Evolutionary conservation across 495 filamentous ascomycete species (phyloP).

Genomic region (Pseudevernia furfuracea): DNA sequence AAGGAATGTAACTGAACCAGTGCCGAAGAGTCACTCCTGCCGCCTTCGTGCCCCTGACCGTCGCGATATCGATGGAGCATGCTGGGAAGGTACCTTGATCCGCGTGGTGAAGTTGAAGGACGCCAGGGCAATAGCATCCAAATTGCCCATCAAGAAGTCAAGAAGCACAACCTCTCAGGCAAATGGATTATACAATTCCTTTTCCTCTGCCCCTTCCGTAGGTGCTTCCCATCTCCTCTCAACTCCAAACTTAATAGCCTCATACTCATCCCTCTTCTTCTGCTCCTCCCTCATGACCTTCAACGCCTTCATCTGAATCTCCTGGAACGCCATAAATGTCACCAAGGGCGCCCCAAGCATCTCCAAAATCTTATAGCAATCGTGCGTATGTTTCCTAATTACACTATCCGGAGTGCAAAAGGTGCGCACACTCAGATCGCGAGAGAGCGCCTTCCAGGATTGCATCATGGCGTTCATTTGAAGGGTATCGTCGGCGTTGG

Average conservation of each 20-base stretch:
- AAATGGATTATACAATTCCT: slow-evolving; percentile 23
- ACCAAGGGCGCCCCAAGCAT: slow-evolving; percentile 42
- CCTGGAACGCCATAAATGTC: slow-evolving; percentile 37
- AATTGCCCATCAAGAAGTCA: background rate
- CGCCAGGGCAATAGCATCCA: background rate
- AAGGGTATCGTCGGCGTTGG: slow-evolving; percentile 34
- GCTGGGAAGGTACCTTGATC: background rate
- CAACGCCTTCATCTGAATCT: slow-evolving; percentile 31
- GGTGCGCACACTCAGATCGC: slow-evolving; percentile 47
- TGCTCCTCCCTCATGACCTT: slow-evolving; percentile 31
- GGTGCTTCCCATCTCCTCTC: slow-evolving; percentile 21
- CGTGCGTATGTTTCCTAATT: slow-evolving; percentile 47
- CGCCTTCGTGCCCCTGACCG: background rate
- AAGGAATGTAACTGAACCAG: background rate
- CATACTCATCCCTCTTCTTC: slow-evolving; percentile 25
- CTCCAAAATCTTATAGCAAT: slow-evolving; percentile 45
- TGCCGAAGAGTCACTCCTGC: background rate
- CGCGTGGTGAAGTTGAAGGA: background rate
- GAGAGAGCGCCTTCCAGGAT: slow-evolving; percentile 45
- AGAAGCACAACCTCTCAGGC: background rate
- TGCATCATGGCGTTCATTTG: slow-evolving; percentile 42
- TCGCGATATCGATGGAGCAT: background rate
- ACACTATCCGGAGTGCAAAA: slow-evolving; percentile 48
- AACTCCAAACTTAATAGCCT: slow-evolving; percentile 26
- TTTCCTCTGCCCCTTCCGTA: slow-evolving; percentile 8